Conservation (phyloP, 164 flowering plant genomes). For the Taxillus chinensis region DNA sequence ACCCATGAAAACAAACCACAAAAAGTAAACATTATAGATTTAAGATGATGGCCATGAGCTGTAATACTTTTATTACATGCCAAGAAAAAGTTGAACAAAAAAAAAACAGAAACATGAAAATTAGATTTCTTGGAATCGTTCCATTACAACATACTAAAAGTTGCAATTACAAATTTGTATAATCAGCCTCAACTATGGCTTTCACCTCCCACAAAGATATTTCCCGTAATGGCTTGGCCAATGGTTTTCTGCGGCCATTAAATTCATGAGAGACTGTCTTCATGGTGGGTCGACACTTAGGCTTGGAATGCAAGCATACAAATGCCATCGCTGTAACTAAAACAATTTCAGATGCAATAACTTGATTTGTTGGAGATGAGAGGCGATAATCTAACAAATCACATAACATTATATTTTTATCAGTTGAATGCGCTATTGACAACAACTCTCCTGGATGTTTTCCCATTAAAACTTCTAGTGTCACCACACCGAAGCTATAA, state of each 20-base stretch:
- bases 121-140: too few relatives aligned
- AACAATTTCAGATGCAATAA: neutral
- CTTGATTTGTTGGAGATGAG: constrained; percentile 1
- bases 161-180: too few relatives aligned
- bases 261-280: constrained; percentile 9
- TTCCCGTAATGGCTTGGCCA: neutral
- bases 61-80: too few relatives aligned
- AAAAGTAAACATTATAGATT: too few relatives aligned
- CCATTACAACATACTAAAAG: too few relatives aligned
- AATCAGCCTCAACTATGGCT: neutral
- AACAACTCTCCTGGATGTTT: constrained; percentile 14
- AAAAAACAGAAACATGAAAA: too few relatives aligned
- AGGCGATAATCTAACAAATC: constrained; percentile 14
- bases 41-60: too few relatives aligned
- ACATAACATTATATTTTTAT: neutral
- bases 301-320: constrained; percentile 10
- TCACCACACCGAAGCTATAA: constrained; percentile 12
- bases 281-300: constrained; percentile 19
- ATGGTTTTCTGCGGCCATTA: neutral
- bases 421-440: neutral
- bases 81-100: too few relatives aligned
- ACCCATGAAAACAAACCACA: too few relatives aligned
- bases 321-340: constrained; percentile 7
- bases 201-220: neutral
- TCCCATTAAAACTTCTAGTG: constrained; percentile 14